Evolutionary conservation across 345 rosid species (phyloP).

Genomic region (Brassica cretica): DNA sequence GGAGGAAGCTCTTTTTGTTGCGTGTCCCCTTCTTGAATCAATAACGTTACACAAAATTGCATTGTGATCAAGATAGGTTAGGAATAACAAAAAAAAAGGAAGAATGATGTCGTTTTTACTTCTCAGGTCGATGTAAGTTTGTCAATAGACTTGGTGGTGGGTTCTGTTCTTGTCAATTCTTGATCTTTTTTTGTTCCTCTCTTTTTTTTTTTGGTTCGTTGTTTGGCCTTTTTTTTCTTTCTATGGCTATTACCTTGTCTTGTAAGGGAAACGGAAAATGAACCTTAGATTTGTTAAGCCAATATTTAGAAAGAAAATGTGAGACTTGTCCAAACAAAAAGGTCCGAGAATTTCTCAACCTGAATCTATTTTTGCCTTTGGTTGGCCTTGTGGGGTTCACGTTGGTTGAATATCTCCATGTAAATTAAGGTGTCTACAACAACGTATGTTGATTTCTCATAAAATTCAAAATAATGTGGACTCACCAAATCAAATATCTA

Average conservation of each 20-base stretch:
- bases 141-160: conserved; percentile 10
- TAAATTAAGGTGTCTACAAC: conserved; percentile 6
- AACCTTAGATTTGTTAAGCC: conserved; percentile 29
- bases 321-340: conserved; percentile 28
- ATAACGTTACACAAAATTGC: background rate
- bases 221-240: background rate
- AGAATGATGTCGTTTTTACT: background rate
- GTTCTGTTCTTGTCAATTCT: conserved; percentile 19
- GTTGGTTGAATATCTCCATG: background rate
- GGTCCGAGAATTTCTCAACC: conserved; percentile 23
- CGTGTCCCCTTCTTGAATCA: conserved; percentile 19
- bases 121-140: conserved; percentile 12
- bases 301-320: conserved; percentile 34
- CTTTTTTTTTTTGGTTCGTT: background rate
- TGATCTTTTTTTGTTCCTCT: background rate
- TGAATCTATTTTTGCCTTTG: conserved; percentile 27
- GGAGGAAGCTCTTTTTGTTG: background rate
- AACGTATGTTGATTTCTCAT: background rate
- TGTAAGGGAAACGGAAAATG: conserved; percentile 33
- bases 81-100: background rate
- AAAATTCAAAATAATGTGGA: background rate
- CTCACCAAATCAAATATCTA: background rate
- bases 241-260: conserved; percentile 24
- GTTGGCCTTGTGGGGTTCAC: conserved; percentile 15
- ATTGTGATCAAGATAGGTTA: conserved; percentile 20